Base-by-base conservation (phyloP, 257 asterid genomes). In the Solanum infundibuliforme region DNA sequence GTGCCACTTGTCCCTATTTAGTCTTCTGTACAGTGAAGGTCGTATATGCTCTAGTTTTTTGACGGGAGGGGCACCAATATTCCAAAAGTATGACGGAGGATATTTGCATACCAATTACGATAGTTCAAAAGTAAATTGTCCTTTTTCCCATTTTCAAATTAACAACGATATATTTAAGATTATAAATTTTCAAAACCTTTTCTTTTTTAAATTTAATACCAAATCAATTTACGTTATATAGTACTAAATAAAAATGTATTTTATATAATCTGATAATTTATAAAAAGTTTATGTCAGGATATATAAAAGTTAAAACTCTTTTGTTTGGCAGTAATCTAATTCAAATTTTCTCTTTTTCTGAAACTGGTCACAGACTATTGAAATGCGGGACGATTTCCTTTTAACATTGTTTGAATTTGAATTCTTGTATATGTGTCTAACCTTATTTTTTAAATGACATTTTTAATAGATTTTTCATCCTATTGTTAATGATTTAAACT, bases 291-390 rank as follows among this genome's bases (percentile, higher is more conserved):
- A 34, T 35, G 18, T 75, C 58, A 11, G 34, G 29, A 75, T n/a
- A 75, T 38, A 25, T 20, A 38, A 75, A 36, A 75, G 21, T 23
- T 39, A 16, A 77, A 39, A 73, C 48, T 34, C 31, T 77, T 77
- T 39, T 5, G 84, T 25, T 25, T 25, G 84, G 34, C 32, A 41
- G 23, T 29, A 79, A 79, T 79, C 55, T 27, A 41, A 43, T 79
- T 79, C 84, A 79, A 79, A 25, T 7, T 27, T 79, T 35, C 65
- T 79, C 65, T 43, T 79, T 79, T 41, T 43, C 84, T 79, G 84
- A 41, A 25, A 41, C 38, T 27, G 9, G 65, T 79, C 18, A 25
- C 5, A 25, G 36, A 27, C 0, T 38, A 25, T 77, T 77, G 65
- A 41, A 25, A 41, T 41, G n/a, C 25, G 62, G 84, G 65, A 27